These are phyloP conservation scores for Phytopythium kandeliae DNA, from an alignment of 352 stramenopile species.

Conservation along the genomic window DNA sequence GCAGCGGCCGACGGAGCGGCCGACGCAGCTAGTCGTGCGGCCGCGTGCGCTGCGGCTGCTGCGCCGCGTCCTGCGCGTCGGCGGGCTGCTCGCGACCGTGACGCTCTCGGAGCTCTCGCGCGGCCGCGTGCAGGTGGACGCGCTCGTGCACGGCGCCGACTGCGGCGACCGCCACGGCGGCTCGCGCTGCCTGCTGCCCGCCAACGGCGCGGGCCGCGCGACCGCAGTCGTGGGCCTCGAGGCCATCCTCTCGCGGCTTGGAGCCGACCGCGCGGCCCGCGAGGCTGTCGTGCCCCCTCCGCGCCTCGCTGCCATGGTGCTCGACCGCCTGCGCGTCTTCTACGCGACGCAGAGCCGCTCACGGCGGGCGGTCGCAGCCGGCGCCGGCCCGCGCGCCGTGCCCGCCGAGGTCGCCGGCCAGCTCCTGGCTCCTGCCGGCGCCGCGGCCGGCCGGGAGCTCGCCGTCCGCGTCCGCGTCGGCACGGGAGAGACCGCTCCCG, in stretches of 20 bases:
- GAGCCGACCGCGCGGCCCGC: slow-evolving; percentile 19
- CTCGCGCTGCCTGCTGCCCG: slow-evolving; percentile 8
- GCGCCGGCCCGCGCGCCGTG: neutral
- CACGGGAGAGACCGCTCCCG: slow-evolving; percentile 13
- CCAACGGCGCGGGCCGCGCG: slow-evolving; percentile 2
- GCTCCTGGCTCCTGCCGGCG: neutral
- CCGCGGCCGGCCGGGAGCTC: neutral
- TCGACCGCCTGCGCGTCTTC: slow-evolving; percentile 62
- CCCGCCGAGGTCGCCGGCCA: neutral
- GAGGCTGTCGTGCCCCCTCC: slow-evolving; percentile 23
- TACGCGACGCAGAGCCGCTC: slow-evolving; percentile 13
- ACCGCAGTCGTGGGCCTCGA: slow-evolving; percentile 42
- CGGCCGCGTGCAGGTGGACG: slow-evolving; percentile 53
- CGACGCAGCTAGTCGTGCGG: slow-evolving; percentile 41
- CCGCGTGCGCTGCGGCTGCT: slow-evolving; percentile 47
- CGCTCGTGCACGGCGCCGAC: slow-evolving; percentile 30
- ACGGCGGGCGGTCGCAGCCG: neutral
- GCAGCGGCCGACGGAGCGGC: too few relatives aligned
- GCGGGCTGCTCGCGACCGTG: slow-evolving; percentile 38
- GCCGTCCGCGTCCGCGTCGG: slow-evolving; percentile 12
- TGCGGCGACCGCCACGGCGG: neutral
- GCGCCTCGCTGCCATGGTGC: slow-evolving; percentile 32
- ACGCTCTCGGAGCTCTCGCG: slow-evolving; percentile 62
- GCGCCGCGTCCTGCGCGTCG: slow-evolving; percentile 36
- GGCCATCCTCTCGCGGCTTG: slow-evolving; percentile 45